Conservation (phyloP, 2,329 filamentous ascomycete species). For the Aspergillus pseudotamarii region DNA sequence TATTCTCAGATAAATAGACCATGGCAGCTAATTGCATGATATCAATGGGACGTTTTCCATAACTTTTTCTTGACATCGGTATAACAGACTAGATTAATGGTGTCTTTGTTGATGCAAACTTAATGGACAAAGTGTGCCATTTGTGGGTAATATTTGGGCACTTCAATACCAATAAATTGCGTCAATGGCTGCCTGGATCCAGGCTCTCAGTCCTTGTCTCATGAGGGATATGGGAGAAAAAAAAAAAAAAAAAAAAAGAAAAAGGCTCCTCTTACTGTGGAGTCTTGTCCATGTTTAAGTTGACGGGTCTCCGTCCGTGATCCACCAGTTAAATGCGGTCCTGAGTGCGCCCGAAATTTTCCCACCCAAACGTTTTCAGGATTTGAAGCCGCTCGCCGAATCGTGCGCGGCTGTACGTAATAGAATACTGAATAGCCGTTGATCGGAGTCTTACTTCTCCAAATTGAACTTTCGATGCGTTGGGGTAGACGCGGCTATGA, state of each 20-base stretch:
- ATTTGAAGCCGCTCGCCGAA: slow-evolving; percentile 4
- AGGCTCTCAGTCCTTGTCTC: neutral
- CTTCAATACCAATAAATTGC: neutral
- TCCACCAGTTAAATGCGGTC: neutral
- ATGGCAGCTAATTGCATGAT: neutral
- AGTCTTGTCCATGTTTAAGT: neutral
- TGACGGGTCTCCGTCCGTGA: neutral
- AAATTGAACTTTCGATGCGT: neutral
- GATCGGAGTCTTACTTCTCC: slow-evolving; percentile 4
- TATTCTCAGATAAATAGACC: neutral
- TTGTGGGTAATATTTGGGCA: neutral
- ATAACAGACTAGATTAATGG: neutral
- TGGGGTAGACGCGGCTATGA: neutral
- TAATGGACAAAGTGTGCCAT: neutral
- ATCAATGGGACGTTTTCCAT: neutral
- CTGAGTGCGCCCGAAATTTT: neutral
- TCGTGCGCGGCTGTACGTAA: slow-evolving; percentile 9
- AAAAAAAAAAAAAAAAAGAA: neutral
- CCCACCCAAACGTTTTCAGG: neutral
- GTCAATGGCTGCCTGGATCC: neutral
- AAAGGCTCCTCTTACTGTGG: neutral
- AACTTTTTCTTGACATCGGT: neutral
- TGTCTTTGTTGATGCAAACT: neutral
- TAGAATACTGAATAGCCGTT: slow-evolving; percentile 2
- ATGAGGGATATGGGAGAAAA: neutral